phyloP scores from a whole-genome alignment of 345 rosid species.

The Euphorbia lathyris region DNA sequence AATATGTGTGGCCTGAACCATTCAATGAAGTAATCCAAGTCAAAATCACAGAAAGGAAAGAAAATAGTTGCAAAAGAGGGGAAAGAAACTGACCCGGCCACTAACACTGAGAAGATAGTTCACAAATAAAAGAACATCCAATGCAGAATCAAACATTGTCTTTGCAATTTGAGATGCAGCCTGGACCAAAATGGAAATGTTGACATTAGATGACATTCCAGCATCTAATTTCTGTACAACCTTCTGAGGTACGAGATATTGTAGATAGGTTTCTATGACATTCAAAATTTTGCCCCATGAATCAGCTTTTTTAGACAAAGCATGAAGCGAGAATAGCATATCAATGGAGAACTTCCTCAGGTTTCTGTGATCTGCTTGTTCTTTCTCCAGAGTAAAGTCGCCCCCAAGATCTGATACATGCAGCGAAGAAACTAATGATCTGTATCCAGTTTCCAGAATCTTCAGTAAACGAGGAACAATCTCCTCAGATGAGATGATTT shows the following conservation, averaged over 20 bases:
- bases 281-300: constrained; percentile 74
- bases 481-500: constrained; percentile 65
- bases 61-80: not conserved
- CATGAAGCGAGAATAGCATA: constrained; percentile 67
- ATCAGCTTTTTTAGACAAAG: constrained; percentile 55
- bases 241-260: constrained; percentile 73
- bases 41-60: not conserved
- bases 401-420: constrained; percentile 46
- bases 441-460: constrained; percentile 76
- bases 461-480: constrained; percentile 66
- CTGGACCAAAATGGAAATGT: constrained; percentile 56
- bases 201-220: constrained; percentile 42
- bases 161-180: constrained; percentile 78
- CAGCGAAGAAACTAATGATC: constrained; percentile 40
- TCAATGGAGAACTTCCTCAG: constrained; percentile 71
- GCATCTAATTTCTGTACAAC: constrained; percentile 40
- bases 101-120: constrained; percentile 68
- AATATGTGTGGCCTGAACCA: not conserved
- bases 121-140: constrained; percentile 68
- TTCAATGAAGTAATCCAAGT: not conserved
- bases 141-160: constrained; percentile 82
- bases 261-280: constrained; percentile 58
- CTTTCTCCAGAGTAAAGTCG: constrained; percentile 67
- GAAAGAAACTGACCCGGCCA: constrained; percentile 62
- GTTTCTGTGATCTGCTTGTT: constrained; percentile 58